These are phyloP conservation scores for Pogostemon cablin DNA, from an alignment of 257 asterid genomes.

Conservation along the genomic window DNA sequence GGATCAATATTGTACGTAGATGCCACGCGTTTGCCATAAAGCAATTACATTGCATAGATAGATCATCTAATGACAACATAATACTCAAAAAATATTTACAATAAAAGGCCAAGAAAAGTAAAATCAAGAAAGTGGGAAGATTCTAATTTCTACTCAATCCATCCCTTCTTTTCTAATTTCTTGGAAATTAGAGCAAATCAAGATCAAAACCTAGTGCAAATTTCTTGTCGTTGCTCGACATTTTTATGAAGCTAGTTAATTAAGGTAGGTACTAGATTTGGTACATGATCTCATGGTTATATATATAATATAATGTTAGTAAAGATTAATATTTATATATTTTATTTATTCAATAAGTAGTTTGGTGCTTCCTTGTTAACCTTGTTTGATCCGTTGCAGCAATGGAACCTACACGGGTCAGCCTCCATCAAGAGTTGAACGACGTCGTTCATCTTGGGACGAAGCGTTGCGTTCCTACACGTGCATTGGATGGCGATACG, in stretches of 20 bases:
- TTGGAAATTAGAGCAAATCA: neutral
- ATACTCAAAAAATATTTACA: conserved; percentile 39
- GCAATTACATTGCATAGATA: conserved; percentile 30
- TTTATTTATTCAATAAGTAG: conserved; percentile 2
- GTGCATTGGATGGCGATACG: conserved; percentile 89
- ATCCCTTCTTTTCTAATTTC: conserved; percentile 22
- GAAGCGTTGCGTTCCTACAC: conserved; percentile 57
- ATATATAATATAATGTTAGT: neutral
- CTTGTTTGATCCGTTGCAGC: conserved; percentile 39
- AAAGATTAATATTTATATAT: neutral
- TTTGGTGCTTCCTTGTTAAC: conserved; percentile 6
- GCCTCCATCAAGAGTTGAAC: conserved; percentile 82
- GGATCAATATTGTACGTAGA: conserved; percentile 41
- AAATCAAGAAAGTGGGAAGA: conserved; percentile 24
- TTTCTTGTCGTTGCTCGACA: neutral
- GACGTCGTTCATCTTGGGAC: conserved; percentile 87
- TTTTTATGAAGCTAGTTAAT: neutral
- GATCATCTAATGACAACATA: conserved; percentile 4
- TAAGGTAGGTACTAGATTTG: too few relatives aligned
- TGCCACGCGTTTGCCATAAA: conserved; percentile 48
- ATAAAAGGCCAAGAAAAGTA: conserved; percentile 33
- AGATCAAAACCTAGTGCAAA: neutral
- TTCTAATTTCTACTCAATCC: conserved; percentile 8
- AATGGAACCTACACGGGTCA: conserved; percentile 59
- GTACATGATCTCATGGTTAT: too few relatives aligned